Evolutionary conservation across 192 early-diverging fungal genomes (phyloP).

Genomic region (Linnemannia zychae): DNA sequence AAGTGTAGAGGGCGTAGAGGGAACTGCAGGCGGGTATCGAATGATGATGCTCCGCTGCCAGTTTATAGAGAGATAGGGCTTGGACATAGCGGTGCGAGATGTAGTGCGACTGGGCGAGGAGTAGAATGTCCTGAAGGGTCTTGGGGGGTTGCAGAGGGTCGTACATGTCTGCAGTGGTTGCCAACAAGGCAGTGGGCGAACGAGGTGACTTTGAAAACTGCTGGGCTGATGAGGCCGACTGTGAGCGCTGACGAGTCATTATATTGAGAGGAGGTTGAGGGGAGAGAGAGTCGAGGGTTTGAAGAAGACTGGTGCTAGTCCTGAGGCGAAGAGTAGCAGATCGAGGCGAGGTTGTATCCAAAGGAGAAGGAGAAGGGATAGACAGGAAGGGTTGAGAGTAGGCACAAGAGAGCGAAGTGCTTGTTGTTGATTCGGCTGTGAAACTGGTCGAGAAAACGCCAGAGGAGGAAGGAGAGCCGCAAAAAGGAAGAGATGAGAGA

Average conservation of each 20-base stretch:
- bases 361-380: background rate
- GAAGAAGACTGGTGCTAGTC: conserved; percentile 17
- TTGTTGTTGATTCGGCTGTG: conserved; percentile 24
- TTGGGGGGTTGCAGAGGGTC: conserved; percentile 35
- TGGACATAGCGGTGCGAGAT: conserved; percentile 51
- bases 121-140: conserved; percentile 48
- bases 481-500: conserved; percentile 5
- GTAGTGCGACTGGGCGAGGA: conserved; percentile 50
- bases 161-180: conserved; percentile 26
- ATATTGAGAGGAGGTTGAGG: background rate
- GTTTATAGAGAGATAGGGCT: conserved; percentile 35
- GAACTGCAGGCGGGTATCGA: conserved; percentile 48
- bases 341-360: background rate
- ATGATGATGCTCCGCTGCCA: conserved; percentile 43
- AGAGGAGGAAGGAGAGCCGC: conserved; percentile 13
- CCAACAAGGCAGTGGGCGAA: conserved; percentile 20
- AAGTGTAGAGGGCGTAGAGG: conserved; percentile 51
- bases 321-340: background rate
- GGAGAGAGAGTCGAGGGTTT: conserved; percentile 22
- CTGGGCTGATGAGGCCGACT: conserved; percentile 35
- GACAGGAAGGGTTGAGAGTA: conserved; percentile 36
- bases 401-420: conserved; percentile 33
- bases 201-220: conserved; percentile 23
- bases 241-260: conserved; percentile 46
- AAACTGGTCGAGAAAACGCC: background rate